Percentiles rank a stretch among this genome's conserved stretches.
Evolutionary conservation across 495 filamentous ascomycete genomes (phyloP).

Genomic region (Penicillium waksmanii): DNA sequence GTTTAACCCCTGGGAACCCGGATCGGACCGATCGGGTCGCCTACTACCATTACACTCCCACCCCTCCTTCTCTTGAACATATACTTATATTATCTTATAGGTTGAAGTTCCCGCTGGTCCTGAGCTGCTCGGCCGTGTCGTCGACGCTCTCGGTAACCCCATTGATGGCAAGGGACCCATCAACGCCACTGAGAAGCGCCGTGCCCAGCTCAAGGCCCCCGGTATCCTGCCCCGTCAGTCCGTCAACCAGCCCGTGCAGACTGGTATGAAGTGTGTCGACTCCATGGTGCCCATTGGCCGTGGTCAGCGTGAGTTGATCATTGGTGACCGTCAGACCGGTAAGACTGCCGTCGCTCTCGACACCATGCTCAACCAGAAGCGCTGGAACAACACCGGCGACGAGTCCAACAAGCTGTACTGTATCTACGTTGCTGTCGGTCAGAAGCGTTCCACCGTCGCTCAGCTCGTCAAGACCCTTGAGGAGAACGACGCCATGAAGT

Average conservation of each 20-base stretch:
- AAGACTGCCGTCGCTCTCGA: constrained; percentile 99
- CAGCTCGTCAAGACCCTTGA: constrained; percentile 99
- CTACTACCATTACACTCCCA: neutral
- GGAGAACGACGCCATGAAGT: constrained; percentile 99
- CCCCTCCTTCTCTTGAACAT: neutral
- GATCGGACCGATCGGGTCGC: constrained; percentile 14
- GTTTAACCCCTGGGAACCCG: constrained; percentile 36
- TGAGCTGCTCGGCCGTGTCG: constrained; percentile 94
- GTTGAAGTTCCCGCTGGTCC: constrained; percentile 95
- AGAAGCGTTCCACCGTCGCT: constrained; percentile 99
- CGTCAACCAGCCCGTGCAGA: constrained; percentile 98
- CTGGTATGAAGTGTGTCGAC: constrained; percentile 98
- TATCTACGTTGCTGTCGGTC: constrained; percentile 97
- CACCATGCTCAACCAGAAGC: constrained; percentile 97
- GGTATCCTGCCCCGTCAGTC: constrained; percentile 96
- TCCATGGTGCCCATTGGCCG: constrained; percentile 99
- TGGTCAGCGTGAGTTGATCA: constrained; percentile 99
- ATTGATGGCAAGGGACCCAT: constrained; percentile 99
- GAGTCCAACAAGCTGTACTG: constrained; percentile 99
- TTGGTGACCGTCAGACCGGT: constrained; percentile 99
- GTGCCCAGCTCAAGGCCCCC: constrained; percentile 98
- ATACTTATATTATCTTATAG: constrained; percentile 51
- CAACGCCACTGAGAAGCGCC: constrained; percentile 87
- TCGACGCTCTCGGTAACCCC: constrained; percentile 97
- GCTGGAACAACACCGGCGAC: constrained; percentile 89